Percentiles rank a stretch among this genome's conserved stretches.
Evolutionary conservation across 352 stramenopile genomes (phyloP).

Genomic region (Pythium oligandrum): DNA sequence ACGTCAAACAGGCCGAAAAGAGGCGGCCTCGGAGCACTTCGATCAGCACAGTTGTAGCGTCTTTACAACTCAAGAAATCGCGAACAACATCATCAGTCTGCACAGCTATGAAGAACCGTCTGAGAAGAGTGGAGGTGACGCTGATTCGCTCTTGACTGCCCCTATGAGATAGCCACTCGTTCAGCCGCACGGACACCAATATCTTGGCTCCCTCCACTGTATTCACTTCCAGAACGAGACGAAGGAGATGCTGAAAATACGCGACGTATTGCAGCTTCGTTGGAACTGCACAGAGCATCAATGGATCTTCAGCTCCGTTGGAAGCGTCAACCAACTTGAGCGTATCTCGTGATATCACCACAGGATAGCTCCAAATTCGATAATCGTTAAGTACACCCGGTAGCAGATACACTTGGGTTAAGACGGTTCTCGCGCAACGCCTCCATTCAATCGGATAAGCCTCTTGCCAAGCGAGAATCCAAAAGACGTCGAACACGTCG

Average conservation of each 20-base stretch:
- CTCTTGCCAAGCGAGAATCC: slow-evolving; percentile 5
- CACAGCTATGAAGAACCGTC: background rate
- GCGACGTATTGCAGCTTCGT: too few relatives aligned
- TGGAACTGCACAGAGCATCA: too few relatives aligned
- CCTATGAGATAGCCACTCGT: too few relatives aligned
- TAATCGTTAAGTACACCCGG: slow-evolving; percentile 2
- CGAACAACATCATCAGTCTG: background rate
- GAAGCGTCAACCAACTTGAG: too few relatives aligned
- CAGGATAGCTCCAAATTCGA: slow-evolving; percentile 1
- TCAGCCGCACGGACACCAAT: too few relatives aligned
- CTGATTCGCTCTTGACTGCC: too few relatives aligned
- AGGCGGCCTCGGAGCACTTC: slow-evolving; percentile 8
- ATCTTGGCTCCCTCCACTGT: background rate
- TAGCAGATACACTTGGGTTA: slow-evolving; percentile 5
- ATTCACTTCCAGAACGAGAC: background rate
- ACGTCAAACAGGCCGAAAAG: slow-evolving; percentile 9
- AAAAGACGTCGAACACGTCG: slow-evolving; percentile 18
- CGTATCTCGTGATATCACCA: too few relatives aligned
- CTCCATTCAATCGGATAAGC: slow-evolving; percentile 8
- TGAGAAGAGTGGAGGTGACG: too few relatives aligned
- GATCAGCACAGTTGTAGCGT: background rate
- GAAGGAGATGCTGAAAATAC: slow-evolving; percentile 3
- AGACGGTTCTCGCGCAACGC: slow-evolving; percentile 2
- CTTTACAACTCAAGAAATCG: background rate
- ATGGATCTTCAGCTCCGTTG: too few relatives aligned